Evolutionary conservation across 805 yeast species (phyloP).

Genomic region (Candida pseudofarinosa): DNA sequence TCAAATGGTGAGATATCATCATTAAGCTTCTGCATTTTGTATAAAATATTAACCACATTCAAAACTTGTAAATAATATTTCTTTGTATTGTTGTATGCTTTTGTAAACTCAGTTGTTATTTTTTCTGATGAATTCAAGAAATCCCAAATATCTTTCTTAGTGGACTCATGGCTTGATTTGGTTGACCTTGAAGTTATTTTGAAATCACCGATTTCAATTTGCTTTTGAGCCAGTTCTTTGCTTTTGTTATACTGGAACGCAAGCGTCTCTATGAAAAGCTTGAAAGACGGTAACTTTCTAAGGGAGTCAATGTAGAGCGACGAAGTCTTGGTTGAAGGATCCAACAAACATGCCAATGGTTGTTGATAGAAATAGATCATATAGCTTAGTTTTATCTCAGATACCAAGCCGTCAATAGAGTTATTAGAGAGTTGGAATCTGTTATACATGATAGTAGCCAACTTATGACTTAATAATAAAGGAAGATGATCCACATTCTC

Average conservation of each 20-base stretch:
- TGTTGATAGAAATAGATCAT: constrained; percentile 40
- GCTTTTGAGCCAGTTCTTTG: constrained; percentile 1
- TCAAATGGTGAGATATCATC: constrained; percentile 10
- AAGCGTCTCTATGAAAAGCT: constrained; percentile 25
- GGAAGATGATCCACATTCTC: constrained; percentile 15
- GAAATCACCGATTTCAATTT: constrained; percentile 1
- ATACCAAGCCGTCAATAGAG: constrained; percentile 36
- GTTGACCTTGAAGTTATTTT: not conserved
- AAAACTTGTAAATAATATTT: constrained; percentile 22
- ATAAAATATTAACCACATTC: constrained; percentile 21
- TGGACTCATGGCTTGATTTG: not conserved
- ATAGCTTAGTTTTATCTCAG: constrained; percentile 33
- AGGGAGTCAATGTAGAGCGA: constrained; percentile 19
- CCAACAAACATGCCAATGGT: constrained; percentile 24
- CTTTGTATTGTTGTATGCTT: constrained; percentile 16
- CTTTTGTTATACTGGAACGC: constrained; percentile 9
- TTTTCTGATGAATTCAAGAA: constrained; percentile 14
- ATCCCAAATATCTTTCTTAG: constrained; percentile 8
- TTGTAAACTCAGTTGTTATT: constrained; percentile 11
- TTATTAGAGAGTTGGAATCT: constrained; percentile 37
- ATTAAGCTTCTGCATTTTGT: constrained; percentile 11
- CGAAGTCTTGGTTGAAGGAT: constrained; percentile 9
- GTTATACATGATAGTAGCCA: constrained; percentile 24
- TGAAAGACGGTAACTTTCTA: constrained; percentile 34
- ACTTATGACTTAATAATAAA: constrained; percentile 20